These are phyloP conservation scores for Elongisporangium prolatum DNA, from an alignment of 352 stramenopile genomes.

Conservation along the genomic window DNA sequence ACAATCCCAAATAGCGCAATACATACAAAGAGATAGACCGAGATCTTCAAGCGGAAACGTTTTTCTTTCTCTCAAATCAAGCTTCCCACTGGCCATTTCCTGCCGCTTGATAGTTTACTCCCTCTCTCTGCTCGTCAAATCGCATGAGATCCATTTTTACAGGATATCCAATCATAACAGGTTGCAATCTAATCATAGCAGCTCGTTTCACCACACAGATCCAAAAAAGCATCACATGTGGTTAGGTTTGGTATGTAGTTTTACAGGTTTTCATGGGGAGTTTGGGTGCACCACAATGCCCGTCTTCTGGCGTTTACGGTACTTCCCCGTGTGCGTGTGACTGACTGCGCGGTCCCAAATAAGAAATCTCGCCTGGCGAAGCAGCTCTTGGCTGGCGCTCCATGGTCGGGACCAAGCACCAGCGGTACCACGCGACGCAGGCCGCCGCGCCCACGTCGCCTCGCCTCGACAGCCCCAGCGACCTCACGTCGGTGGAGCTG, in stretches of 20 bases:
- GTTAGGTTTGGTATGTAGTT: not conserved
- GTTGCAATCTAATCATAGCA: too few species aligned
- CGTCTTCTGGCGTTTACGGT: not conserved
- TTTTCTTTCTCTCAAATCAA: not conserved
- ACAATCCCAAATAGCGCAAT: not conserved
- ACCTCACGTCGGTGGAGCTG: slow-evolving; percentile 24
- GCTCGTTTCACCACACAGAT: not conserved
- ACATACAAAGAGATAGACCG: not conserved
- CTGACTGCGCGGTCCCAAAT: not conserved
- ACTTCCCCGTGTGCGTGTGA: not conserved
- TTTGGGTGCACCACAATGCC: not conserved
- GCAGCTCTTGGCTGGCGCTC: not conserved
- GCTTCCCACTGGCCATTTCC: not conserved
- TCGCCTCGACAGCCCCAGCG: slow-evolving; percentile 3
- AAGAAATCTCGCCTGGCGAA: slow-evolving; percentile 1
- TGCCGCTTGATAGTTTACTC: not conserved
- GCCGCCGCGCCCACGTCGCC: slow-evolving; percentile 12
- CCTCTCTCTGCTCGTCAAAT: not conserved
- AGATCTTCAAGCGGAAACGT: too few species aligned
- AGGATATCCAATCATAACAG: not conserved
- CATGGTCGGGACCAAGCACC: slow-evolving; percentile 2
- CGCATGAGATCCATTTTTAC: not conserved
- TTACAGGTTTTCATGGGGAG: not conserved
- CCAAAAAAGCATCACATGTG: not conserved
- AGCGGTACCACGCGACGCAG: slow-evolving; percentile 11